Base-by-base conservation (phyloP, 371 early-diverging fungal species). In the Sanchytrium tribonematis region DNA sequence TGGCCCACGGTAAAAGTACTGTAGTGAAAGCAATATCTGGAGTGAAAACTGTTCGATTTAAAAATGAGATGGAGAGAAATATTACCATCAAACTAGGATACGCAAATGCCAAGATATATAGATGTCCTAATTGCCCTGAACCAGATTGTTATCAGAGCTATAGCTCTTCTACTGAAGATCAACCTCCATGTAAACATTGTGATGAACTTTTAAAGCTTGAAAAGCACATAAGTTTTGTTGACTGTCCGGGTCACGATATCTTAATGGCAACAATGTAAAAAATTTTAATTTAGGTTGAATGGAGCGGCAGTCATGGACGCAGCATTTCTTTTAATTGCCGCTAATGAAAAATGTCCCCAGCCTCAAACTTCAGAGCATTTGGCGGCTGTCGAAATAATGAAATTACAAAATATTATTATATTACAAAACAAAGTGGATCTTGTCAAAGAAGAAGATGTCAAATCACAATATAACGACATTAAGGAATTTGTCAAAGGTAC, bases 241-340 rank as follows among this genome's bases (percentile, higher is more conserved):
- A 99, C 82, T 98, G 99, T 78, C 99, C 99, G 66, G 99, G 99
- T 71, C 99, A 99, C 95, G 99, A 99, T 82, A 91, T 99, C 86
- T 88, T 98, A 74, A 99, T 98, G 99, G 94, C 98, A 30, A 98
- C 99, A 70, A 99, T 99, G 99, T 83, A 99, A 28, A 27, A 67
- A 17, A 28, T 12, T 48, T 48, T 48, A 48, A 48, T 48, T n/a
- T 48, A 48, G 12, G 12, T 67, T 67, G 29, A 67, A 67, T 67
- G 29, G 67, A 48, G 48, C 48, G 5, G 48, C 48, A 12, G 77
- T 99, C 74, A 99, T 99, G 99, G 99, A 99, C 80, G 97, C 98
- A 69, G 99, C 99, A 1, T 77, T 99, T 71, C 86, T 99, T 68
- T 82, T 99, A 73, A 90, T 99, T 78, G 99, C 99, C 28, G 98